Base-by-base conservation (phyloP, 768 basidiomycete genomes). In the Ramaria rubella region DNA sequence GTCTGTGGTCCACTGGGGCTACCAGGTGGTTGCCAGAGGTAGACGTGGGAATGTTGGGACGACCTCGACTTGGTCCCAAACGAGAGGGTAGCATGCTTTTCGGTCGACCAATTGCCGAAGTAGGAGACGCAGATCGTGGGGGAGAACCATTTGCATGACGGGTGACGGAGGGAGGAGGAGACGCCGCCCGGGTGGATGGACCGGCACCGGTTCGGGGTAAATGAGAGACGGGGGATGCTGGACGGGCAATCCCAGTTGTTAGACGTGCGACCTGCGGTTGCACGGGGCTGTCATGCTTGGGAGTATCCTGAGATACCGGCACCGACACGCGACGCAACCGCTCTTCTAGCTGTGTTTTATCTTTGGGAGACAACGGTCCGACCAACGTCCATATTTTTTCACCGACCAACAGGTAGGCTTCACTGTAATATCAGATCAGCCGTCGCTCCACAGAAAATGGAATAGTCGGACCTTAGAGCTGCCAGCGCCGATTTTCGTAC, bases 321-420 rank as follows among this genome's bases (percentile, higher is more conserved):
- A 85, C 86, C 29, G 84, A 75, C n/a, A 91, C 81, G 31, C 90
- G 86, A 45, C 89, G 85, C 27, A 96, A 72, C 7, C 91, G 81
- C 65, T 94, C 94, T 69, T 95, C 93, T 29, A 96, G 79, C 64
- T 94, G 90, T 8, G 91, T 92, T 65, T 89, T 93, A 65, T 94
- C 93, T 68, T 95, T 95, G 4, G 87, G 74, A 44, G 86, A 79
- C 27, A 96, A 73, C 8, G 76, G 62, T 1, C 90, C 90, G 43
- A 93, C 87, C 9, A 86, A 70, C 11, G 79, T 72, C 90, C 89
- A 94, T 12, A 94, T 81, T 62, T 83, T 87, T 64, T 95, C 93
- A 19, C 94, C 94, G 19, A 89, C 80, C 14, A 91, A 77, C 8
- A 80, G 75, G 67, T 93, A 95, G 3, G 79, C 86, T 67, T 94